A percentile compares a stretch with the other conserved stretches of the same genome.
Evolutionary conservation across 345 rosid species (phyloP).

Genomic region (Crucihimalaya himalaica): DNA sequence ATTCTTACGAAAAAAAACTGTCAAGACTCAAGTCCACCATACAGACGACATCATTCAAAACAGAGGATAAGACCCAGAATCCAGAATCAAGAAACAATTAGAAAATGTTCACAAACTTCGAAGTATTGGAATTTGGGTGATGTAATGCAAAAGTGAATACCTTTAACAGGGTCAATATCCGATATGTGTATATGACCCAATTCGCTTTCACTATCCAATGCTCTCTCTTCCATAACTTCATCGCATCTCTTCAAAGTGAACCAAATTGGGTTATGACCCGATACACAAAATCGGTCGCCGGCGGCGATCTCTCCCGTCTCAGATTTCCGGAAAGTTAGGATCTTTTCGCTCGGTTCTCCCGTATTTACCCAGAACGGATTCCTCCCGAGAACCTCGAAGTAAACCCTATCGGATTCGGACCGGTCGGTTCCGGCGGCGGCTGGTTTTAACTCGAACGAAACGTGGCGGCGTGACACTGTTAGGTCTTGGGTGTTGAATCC

Average conservation of each 20-base stretch:
- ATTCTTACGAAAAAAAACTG: background rate
- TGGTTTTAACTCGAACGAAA: conserved; percentile 42
- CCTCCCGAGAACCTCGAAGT: conserved; percentile 61
- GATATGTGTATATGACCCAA: conserved; percentile 26
- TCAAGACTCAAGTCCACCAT: too few species aligned
- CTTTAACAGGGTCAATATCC: conserved; percentile 62
- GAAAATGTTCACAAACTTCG: background rate
- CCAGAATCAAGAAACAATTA: background rate
- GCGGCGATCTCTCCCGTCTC: conserved; percentile 52
- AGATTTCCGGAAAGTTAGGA: conserved; percentile 47
- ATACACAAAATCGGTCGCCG: conserved; percentile 66
- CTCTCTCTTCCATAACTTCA: conserved; percentile 37
- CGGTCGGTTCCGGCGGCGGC: conserved; percentile 18
- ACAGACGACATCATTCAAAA: too few species aligned
- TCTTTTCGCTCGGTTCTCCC: conserved; percentile 35
- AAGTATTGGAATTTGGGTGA: background rate
- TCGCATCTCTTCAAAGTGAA: conserved; percentile 45
- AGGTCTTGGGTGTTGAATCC: conserved; percentile 54
- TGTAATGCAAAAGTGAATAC: conserved; percentile 30
- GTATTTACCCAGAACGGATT: conserved; percentile 67
- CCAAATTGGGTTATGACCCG: conserved; percentile 60
- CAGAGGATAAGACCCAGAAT: background rate
- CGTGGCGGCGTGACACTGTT: conserved; percentile 70
- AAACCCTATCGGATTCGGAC: conserved; percentile 49
- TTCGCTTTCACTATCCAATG: conserved; percentile 38